phyloP scores from a whole-genome alignment of 768 basidiomycete species.

The Tephrocybe sp. region DNA sequence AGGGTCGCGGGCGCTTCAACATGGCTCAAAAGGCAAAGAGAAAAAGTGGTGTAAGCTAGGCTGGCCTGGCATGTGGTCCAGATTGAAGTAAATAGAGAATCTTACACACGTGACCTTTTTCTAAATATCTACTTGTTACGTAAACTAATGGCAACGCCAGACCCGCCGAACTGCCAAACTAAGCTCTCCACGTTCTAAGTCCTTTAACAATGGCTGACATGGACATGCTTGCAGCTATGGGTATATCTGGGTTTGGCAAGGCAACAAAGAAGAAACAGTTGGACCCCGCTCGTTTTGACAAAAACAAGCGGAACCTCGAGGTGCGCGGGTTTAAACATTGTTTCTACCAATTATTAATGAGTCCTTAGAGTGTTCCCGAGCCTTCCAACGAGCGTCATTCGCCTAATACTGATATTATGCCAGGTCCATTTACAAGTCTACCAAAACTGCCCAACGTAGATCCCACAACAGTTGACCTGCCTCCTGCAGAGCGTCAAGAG shows the following conservation, averaged over 20 bases:
- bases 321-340: constrained; percentile 17
- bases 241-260: constrained; percentile 84
- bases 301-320: constrained; percentile 63
- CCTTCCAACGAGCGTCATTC: not conserved
- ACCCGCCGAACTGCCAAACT: too few relatives aligned
- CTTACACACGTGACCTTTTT: constrained; percentile 6
- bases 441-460: not conserved
- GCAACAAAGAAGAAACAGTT: constrained; percentile 61
- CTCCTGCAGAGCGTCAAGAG: constrained; percentile 19
- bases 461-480: constrained; percentile 26
- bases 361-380: constrained; percentile 2
- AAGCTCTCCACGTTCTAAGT: too few relatives aligned
- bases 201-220: constrained; percentile 43
- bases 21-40: constrained; percentile 29
- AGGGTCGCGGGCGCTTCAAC: constrained; percentile 55
- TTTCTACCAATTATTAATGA: constrained; percentile 2
- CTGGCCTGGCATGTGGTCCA: constrained; percentile 5
- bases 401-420: constrained; percentile 8
- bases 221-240: constrained; percentile 82
- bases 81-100: not conserved
- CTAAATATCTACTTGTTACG: constrained; percentile 9
- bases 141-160: too few relatives aligned
- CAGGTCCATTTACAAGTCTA: constrained; percentile 19
- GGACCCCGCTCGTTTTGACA: constrained; percentile 79
- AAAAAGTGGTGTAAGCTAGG: not conserved